These are phyloP conservation scores for Erysimum cheiri DNA, from an alignment of 441 rosid genomes.

Conservation along the genomic window DNA sequence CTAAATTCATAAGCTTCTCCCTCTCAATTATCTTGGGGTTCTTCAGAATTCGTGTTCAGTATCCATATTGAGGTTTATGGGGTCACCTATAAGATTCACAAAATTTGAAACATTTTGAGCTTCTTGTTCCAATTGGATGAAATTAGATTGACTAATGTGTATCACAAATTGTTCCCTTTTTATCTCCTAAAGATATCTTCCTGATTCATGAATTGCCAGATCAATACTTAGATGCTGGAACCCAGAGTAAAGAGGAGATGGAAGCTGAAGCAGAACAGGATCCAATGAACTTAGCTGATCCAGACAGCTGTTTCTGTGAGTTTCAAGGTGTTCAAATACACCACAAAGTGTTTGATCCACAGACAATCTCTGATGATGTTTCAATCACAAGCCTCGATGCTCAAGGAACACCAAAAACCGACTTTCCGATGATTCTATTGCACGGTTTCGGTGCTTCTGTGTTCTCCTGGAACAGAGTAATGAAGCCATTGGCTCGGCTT, in stretches of 20 bases:
- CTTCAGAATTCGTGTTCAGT: background rate
- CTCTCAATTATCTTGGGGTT: background rate
- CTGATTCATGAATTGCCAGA: constrained; percentile 20
- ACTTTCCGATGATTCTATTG: constrained; percentile 70
- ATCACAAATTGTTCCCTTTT: constrained; percentile 1
- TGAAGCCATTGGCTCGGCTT: constrained; percentile 71
- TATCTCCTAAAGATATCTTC: background rate
- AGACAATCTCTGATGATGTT: constrained; percentile 40
- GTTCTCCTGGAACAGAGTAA: constrained; percentile 79
- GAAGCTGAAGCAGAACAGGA: constrained; percentile 74
- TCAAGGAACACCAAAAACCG: constrained; percentile 30
- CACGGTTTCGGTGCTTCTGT: constrained; percentile 97
- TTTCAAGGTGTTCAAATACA: constrained; percentile 79
- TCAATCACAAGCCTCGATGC: constrained; percentile 27
- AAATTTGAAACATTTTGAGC: constrained; percentile 9
- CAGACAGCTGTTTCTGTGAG: constrained; percentile 90
- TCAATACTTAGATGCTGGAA: constrained; percentile 35
- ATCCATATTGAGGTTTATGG: constrained; percentile 1
- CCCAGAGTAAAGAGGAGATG: constrained; percentile 25
- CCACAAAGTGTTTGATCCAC: constrained; percentile 67
- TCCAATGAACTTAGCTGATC: constrained; percentile 74
- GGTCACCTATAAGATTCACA: background rate
- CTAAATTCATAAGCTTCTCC: constrained; percentile 17
- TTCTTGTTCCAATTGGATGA: constrained; percentile 21
- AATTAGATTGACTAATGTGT: background rate